A percentile compares a stretch with the other conserved stretches of the same genome.
Conservation (phyloP, 2,329 filamentous ascomycete genomes). For the Aspergillus thermomutatus region DNA sequence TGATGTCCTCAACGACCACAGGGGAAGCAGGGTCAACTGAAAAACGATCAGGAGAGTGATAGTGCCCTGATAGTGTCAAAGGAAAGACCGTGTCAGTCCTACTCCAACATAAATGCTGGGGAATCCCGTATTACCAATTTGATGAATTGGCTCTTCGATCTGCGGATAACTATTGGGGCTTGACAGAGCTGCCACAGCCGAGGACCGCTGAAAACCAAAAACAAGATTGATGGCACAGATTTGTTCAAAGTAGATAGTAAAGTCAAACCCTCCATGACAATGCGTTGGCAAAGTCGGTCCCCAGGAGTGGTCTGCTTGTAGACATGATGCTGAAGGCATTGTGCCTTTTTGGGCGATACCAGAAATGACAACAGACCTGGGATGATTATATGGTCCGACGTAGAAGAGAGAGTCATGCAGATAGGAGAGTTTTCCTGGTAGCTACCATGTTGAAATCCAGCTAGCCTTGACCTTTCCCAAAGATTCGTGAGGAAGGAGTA, state of each 20-base stretch:
- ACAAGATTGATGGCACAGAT: neutral
- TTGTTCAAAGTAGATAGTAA: neutral
- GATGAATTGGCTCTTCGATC: neutral
- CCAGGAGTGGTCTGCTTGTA: neutral
- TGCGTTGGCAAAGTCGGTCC: neutral
- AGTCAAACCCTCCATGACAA: neutral
- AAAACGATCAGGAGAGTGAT: neutral
- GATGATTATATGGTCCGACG: too few relatives aligned
- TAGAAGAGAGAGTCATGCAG: too few relatives aligned
- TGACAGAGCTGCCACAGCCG: neutral
- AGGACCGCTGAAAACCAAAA: neutral
- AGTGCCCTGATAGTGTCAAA: neutral
- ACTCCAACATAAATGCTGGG: neutral
- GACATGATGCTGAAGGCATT: neutral
- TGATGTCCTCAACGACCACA: neutral
- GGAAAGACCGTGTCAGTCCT: neutral
- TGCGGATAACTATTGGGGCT: neutral
- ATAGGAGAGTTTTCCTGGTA: too few relatives aligned
- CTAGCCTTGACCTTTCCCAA: too few relatives aligned
- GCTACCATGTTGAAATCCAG: too few relatives aligned
- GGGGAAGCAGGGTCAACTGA: neutral
- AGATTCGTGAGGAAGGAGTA: too few relatives aligned
- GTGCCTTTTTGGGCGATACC: neutral
- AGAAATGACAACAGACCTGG: too few relatives aligned
- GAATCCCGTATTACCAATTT: neutral